These are phyloP conservation scores for Scheffersomyces insectosa DNA, from an alignment of 1,139 yeast genomes.

Conservation along the genomic window DNA sequence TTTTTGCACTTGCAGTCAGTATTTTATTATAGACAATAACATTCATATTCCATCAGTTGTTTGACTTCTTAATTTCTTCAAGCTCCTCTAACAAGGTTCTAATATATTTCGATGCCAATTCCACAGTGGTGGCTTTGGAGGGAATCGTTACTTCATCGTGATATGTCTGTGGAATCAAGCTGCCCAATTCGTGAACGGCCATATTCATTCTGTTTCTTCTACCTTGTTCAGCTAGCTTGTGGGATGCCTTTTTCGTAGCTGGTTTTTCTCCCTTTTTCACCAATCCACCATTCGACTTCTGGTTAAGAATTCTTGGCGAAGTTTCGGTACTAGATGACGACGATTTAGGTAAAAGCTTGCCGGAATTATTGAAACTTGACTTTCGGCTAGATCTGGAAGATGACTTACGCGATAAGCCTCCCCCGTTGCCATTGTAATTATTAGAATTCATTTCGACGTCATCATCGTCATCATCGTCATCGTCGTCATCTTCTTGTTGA, in stretches of 20 bases:
- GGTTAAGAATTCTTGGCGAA: conserved; percentile 11
- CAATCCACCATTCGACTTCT: conserved; percentile 11
- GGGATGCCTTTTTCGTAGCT: conserved; percentile 69
- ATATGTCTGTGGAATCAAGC: conserved; percentile 63
- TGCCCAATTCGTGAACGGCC: conserved; percentile 76
- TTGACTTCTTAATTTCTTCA: conserved; percentile 22
- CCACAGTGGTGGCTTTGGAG: conserved; percentile 93
- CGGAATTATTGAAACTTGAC: conserved; percentile 7
- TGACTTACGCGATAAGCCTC: conserved; percentile 1
- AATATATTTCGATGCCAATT: conserved; percentile 76
- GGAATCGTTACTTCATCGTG: conserved; percentile 64
- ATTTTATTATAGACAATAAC: too few relatives aligned
- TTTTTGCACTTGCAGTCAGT: too few relatives aligned
- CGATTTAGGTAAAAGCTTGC: conserved; percentile 11
- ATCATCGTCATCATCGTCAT: conserved; percentile 10
- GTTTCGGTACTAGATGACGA: conserved; percentile 19
- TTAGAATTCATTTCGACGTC: conserved; percentile 7
- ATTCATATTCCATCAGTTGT: conserved; percentile 9
- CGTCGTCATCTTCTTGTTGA: conserved; percentile 15
- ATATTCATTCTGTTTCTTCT: conserved; percentile 87
- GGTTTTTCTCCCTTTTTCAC: conserved; percentile 14
- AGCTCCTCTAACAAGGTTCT: conserved; percentile 50
- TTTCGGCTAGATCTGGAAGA: conserved; percentile 6
- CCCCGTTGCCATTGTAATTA: background rate
- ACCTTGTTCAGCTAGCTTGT: conserved; percentile 95